phyloP scores from a whole-genome alignment of 2,329 filamentous ascomycete genomes.

The Diplodia scrobiculata region DNA sequence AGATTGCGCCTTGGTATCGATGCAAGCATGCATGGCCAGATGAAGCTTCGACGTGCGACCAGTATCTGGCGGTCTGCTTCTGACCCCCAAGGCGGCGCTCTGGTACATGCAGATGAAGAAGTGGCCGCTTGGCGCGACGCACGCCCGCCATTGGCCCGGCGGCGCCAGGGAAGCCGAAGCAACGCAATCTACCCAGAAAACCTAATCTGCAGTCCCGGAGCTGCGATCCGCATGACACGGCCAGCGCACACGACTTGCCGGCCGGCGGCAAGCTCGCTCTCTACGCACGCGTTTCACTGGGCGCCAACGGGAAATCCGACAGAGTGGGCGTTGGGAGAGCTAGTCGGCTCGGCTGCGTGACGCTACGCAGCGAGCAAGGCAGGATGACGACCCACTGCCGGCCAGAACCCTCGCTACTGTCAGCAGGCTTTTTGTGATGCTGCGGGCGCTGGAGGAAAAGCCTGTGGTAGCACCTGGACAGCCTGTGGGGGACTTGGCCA shows the following conservation, averaged over 20 bases:
- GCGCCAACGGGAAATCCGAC: slow-evolving; percentile 14
- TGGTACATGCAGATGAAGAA: slow-evolving; percentile 4
- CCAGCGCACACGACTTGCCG: slow-evolving; percentile 13
- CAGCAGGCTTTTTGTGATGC: background rate
- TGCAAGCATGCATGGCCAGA: background rate
- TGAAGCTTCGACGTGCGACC: background rate
- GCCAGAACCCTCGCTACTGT: background rate
- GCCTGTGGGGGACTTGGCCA: background rate
- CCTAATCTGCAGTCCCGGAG: slow-evolving; percentile 13
- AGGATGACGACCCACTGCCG: background rate
- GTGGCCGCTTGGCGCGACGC: slow-evolving; percentile 21
- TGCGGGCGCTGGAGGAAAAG: slow-evolving; percentile 1
- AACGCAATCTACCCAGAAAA: background rate
- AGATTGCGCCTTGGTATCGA: background rate
- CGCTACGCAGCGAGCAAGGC: background rate
- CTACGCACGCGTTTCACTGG: background rate
- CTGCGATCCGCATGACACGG: slow-evolving; percentile 15
- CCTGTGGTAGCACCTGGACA: slow-evolving; percentile 17
- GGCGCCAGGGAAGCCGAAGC: slow-evolving; percentile 2
- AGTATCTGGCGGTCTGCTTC: slow-evolving; percentile 8
- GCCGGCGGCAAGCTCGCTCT: background rate
- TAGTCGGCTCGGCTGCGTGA: slow-evolving; percentile 8
- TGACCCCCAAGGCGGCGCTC: slow-evolving; percentile 6
- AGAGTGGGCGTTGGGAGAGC: slow-evolving; percentile 16
- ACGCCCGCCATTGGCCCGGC: background rate